Evolutionary conservation across 2,329 filamentous ascomycete genomes (phyloP), one percentile per base, ranked within the genome.

Genomic region (Cordyceps farinosa): DNA sequence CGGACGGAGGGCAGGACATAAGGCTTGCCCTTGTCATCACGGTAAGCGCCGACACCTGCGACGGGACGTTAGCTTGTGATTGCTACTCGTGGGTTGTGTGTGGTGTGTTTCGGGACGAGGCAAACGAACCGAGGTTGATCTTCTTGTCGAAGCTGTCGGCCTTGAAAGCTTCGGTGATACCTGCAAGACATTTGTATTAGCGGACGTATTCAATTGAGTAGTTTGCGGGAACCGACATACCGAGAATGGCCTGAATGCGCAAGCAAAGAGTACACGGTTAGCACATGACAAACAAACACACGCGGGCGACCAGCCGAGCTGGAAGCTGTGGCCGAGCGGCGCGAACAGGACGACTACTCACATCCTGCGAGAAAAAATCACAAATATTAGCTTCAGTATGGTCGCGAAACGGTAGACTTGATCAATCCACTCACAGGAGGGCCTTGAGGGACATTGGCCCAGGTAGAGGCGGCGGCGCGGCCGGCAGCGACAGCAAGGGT

Each of bases 111-210:
- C 48, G 59, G 65, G 62, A 60, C 65, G 59, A 36, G 54, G 61
- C 50, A 36, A 63, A 71, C 84, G 73, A 81, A 90, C 90, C 95
- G 66, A 99, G 83, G 83, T 98, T 98, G 84, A 99, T 98, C 88
- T 98, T 99, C 83, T 97, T 87, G 67, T 87, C 82, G 79, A 96
- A 94, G 73, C 83, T 85, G 78, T 99, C 95, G 79, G 93, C 93
- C 86, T 98, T 99, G 90, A 95, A 99, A 66, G 95, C 95, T 82
- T 99, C 95, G 67, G 95, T 98, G 80, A 99, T 92, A 77, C 91
- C 90, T 89, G 69, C 29, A 56, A 32, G 7, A 34, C 58, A 51
- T 61, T 48, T 2, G 30, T 64, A 66, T 73, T 71, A 74, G 71
- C 48, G 42, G 62, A 59, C 51, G 53, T 40, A 47, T 38, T 11